Percentiles rank a stretch among this genome's conserved stretches.
Conservation (phyloP, 164 flowering plant genomes). For the Stephania cephalantha region DNA sequence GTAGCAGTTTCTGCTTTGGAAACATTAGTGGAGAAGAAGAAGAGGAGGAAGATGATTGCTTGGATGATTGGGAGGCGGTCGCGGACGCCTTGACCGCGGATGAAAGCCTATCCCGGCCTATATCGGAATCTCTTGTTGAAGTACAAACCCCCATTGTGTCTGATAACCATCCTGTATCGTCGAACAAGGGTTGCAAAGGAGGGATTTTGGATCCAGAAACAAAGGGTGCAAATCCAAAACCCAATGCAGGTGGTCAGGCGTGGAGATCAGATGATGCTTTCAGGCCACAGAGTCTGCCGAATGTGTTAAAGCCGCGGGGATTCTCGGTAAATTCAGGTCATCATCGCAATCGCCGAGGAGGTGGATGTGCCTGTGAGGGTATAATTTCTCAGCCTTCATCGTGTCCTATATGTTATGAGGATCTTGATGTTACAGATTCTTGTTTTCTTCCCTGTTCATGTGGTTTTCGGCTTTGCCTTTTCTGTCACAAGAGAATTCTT, state of each 20-base stretch:
- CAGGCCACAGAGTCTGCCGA: slow-evolving; percentile 81
- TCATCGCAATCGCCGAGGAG: slow-evolving; percentile 35
- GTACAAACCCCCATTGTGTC: slow-evolving; percentile 4
- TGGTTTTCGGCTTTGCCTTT: slow-evolving; percentile 86
- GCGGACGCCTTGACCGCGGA: slow-evolving; percentile 72
- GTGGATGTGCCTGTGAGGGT: slow-evolving; percentile 33
- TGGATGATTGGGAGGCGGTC: slow-evolving; percentile 48
- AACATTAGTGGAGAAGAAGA: slow-evolving; percentile 48
- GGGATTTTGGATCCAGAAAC: slow-evolving; percentile 13
- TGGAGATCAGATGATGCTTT: slow-evolving; percentile 85
- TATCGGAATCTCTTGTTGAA: slow-evolving; percentile 20
- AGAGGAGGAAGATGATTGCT: slow-evolving; percentile 36
- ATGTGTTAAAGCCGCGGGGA: slow-evolving; percentile 57
- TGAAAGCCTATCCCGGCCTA: slow-evolving; percentile 28
- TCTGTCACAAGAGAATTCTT: slow-evolving; percentile 90
- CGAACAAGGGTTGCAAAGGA: slow-evolving; percentile 1
- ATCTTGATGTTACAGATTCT: slow-evolving; percentile 72
- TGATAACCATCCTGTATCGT: slow-evolving; percentile 7
- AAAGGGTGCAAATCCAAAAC: slow-evolving; percentile 12
- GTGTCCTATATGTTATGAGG: slow-evolving; percentile 89
- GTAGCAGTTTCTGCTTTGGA: slow-evolving; percentile 42
- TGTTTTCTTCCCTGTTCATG: slow-evolving; percentile 83
- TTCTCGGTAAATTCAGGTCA: slow-evolving; percentile 38
- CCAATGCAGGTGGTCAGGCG: slow-evolving; percentile 26
- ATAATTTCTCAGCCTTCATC: slow-evolving; percentile 43